Conservation (phyloP, 768 basidiomycete species). For the Agaricus blazei region DNA sequence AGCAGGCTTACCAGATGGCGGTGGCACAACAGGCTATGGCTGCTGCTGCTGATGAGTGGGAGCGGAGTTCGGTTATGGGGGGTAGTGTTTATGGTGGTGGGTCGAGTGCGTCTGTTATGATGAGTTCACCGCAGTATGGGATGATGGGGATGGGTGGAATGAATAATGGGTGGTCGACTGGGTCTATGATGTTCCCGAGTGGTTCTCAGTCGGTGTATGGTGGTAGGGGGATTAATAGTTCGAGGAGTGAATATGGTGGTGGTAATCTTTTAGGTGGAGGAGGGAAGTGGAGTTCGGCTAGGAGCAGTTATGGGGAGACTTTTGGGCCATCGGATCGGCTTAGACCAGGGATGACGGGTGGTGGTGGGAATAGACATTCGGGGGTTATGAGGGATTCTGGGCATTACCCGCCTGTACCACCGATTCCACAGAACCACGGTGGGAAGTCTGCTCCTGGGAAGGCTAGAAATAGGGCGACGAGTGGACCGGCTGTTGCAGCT, state of each 20-base stretch:
- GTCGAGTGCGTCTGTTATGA: constrained; percentile 14
- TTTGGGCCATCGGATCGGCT: constrained; percentile 35
- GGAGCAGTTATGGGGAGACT: constrained; percentile 68
- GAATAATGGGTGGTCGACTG: constrained; percentile 40
- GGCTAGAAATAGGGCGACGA: constrained; percentile 32
- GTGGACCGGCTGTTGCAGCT: constrained; percentile 36
- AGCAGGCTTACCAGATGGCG: constrained; percentile 87
- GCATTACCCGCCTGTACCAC: constrained; percentile 38
- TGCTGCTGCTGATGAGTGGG: constrained; percentile 89
- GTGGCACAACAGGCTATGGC: constrained; percentile 90
- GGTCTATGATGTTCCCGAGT: constrained; percentile 47
- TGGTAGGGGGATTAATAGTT: constrained; percentile 33
- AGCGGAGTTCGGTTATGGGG: constrained; percentile 62
- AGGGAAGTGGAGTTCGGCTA: constrained; percentile 50
- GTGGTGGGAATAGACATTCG: constrained; percentile 8
- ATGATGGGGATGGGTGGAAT: constrained; percentile 28
- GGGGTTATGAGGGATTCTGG: constrained; percentile 29
- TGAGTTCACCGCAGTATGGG: constrained; percentile 22
- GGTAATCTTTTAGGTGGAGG: constrained; percentile 31
- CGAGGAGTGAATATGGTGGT: constrained; percentile 64
- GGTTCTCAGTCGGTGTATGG: constrained; percentile 53
- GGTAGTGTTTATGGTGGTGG: constrained; percentile 44
- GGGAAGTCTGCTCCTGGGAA: constrained; percentile 1
- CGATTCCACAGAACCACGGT: constrained; percentile 24
- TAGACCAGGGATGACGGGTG: not conserved